These are phyloP conservation scores for Umbelopsis ramanniana DNA, from an alignment of 192 early-diverging fungal genomes.

Conservation along the genomic window DNA sequence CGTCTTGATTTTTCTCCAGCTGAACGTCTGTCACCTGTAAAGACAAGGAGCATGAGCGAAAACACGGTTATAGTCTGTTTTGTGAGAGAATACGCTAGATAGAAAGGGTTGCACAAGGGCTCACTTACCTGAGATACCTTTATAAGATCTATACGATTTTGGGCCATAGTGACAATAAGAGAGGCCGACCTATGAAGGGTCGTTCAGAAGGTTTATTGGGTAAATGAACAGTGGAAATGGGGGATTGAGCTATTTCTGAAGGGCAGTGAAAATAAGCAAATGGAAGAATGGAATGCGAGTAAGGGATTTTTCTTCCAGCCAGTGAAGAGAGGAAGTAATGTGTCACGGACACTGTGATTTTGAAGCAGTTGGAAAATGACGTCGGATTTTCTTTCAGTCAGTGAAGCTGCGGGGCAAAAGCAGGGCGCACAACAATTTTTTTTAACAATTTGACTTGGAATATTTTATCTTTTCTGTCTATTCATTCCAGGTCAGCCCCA, in stretches of 20 bases:
- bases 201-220: background rate
- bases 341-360: background rate
- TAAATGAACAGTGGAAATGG: background rate
- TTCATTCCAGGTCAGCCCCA: background rate
- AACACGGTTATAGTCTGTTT: background rate
- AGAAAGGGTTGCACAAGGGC: background rate
- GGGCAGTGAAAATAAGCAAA: background rate
- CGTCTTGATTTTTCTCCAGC: slow-evolving; percentile 45
- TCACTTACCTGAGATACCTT: slow-evolving; percentile 35
- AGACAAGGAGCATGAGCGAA: background rate
- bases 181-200: background rate
- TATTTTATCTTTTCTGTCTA: too few relatives aligned
- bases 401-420: background rate
- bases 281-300: background rate
- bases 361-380: background rate
- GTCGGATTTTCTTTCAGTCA: background rate
- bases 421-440: too few relatives aligned
- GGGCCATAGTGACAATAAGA: background rate
- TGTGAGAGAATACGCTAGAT: background rate
- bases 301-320: too few relatives aligned
- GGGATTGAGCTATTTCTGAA: background rate
- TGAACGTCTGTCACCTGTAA: slow-evolving; percentile 47
- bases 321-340: background rate
- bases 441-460: too few relatives aligned
- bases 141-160: slow-evolving; percentile 36